Percentiles rank a stretch among this genome's conserved stretches.
phyloP scores from a whole-genome alignment of 2,329 filamentous ascomycete genomes.

The Sarocladium strictum region DNA sequence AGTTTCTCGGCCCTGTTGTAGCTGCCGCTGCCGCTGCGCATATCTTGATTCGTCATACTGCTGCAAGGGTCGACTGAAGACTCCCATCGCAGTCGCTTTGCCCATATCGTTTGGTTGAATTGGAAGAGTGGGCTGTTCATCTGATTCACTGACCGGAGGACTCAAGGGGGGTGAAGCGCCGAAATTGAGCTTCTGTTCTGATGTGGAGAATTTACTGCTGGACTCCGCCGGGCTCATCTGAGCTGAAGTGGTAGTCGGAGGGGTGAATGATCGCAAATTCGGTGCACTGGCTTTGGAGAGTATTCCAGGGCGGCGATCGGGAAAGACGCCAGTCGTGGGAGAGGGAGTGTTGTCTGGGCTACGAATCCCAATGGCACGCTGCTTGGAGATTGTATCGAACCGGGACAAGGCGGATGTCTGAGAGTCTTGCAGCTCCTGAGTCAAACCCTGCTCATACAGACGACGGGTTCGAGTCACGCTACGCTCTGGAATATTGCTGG shows the following conservation, averaged over 20 bases:
- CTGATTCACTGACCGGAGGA: conserved; percentile 62
- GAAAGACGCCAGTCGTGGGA: conserved; percentile 35
- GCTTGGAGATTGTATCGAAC: conserved; percentile 68
- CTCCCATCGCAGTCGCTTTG: conserved; percentile 67
- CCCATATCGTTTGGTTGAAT: conserved; percentile 72
- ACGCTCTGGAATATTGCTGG: conserved; percentile 45
- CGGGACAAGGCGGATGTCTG: conserved; percentile 71
- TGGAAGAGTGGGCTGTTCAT: conserved; percentile 58
- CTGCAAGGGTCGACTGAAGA: conserved; percentile 63
- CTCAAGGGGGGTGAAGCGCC: conserved; percentile 34
- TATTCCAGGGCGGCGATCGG: conserved; percentile 38
- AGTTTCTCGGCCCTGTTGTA: conserved; percentile 68
- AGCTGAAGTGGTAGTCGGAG: conserved; percentile 34
- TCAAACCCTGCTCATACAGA: conserved; percentile 77
- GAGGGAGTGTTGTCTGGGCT: conserved; percentile 48
- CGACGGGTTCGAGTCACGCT: conserved; percentile 65
- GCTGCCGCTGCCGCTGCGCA: conserved; percentile 71
- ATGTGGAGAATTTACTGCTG: conserved; percentile 27
- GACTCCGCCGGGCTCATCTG: conserved; percentile 32
- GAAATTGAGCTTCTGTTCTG: conserved; percentile 25
- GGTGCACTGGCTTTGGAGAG: conserved; percentile 58
- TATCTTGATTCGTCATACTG: conserved; percentile 83
- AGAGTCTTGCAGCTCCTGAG: conserved; percentile 74
- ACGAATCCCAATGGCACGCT: conserved; percentile 44
- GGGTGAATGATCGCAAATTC: conserved; percentile 57